These are phyloP conservation scores for Globomyces pollinis-pini DNA, from an alignment of 192 early-diverging fungal species.

Conservation along the genomic window DNA sequence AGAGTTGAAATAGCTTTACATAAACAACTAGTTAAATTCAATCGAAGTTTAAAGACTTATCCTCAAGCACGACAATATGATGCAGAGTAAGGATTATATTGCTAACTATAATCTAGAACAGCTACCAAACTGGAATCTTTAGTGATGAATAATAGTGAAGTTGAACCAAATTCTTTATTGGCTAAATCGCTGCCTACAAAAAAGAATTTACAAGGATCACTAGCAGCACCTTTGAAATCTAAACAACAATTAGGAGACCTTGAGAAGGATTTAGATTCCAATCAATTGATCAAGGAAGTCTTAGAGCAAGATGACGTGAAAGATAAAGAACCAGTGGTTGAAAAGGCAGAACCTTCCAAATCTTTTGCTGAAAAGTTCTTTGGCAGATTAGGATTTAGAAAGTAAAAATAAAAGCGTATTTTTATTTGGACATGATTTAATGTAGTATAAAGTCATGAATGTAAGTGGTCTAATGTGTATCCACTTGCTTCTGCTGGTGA, in stretches of 20 bases:
- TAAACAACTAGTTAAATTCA: constrained; percentile 26
- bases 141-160: constrained; percentile 4
- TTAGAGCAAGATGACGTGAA: constrained; percentile 1
- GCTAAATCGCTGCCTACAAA: constrained; percentile 7
- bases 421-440: constrained; percentile 12
- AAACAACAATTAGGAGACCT: no score
- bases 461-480: no score
- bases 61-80: constrained; percentile 23
- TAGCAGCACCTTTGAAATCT: neutral
- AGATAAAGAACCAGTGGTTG: constrained; percentile 10
- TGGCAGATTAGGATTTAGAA: no score
- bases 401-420: no score
- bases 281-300: neutral
- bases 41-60: constrained; percentile 15
- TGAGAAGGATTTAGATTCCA: neutral
- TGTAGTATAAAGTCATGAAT: no score
- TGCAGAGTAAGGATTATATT: neutral
- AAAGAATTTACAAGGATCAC: constrained; percentile 1
- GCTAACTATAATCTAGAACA: neutral
- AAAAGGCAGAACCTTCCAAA: constrained; percentile 11
- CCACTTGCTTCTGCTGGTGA: no score
- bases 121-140: neutral
- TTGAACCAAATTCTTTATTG: constrained; percentile 4
- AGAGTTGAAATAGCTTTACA: constrained; percentile 22
- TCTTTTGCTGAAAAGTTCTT: neutral